These are phyloP conservation scores for Globisporangium orthogonon DNA, from an alignment of 352 stramenopile genomes.

Conservation along the genomic window DNA sequence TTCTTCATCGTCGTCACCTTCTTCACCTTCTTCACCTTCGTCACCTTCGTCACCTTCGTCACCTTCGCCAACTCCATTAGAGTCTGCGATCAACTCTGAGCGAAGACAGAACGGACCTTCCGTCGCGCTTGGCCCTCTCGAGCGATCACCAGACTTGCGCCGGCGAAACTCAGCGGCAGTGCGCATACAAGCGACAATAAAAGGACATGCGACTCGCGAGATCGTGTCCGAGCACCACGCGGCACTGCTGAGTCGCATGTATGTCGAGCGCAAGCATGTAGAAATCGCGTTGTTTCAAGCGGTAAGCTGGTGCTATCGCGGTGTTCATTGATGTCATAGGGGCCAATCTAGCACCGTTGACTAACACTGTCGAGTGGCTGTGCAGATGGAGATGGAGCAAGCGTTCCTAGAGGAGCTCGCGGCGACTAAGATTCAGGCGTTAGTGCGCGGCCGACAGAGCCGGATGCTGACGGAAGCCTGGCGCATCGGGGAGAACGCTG, in stretches of 20 bases:
- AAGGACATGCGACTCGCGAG: slow-evolving; percentile 18
- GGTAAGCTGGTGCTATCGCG: slow-evolving; percentile 20
- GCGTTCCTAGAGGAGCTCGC: slow-evolving; percentile 40
- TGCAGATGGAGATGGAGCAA: slow-evolving; percentile 30
- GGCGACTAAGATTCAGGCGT: slow-evolving; percentile 53
- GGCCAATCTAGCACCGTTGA: neutral
- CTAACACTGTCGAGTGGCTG: neutral
- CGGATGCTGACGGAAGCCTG: slow-evolving; percentile 42
- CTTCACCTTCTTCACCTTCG: too few species aligned
- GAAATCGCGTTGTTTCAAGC: slow-evolving; percentile 31
- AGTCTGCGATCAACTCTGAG: neutral
- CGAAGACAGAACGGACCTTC: neutral
- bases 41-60: neutral
- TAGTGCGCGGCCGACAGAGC: slow-evolving; percentile 52
- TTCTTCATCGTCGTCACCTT: too few species aligned
- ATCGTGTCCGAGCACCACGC: slow-evolving; percentile 21
- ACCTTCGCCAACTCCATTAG: neutral
- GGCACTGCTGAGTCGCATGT: slow-evolving; percentile 38
- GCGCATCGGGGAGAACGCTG: slow-evolving; percentile 32
- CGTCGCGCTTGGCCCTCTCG: neutral
- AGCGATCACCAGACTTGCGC: neutral
- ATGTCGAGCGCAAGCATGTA: slow-evolving; percentile 57
- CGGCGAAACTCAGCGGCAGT: slow-evolving; percentile 19
- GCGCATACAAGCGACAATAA: slow-evolving; percentile 32
- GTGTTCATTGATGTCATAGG: neutral